Percentiles rank a stretch among this genome's conserved stretches.
Evolutionary conservation across 768 basidiomycete genomes (phyloP).

Genomic region (Boletus huronensis): DNA sequence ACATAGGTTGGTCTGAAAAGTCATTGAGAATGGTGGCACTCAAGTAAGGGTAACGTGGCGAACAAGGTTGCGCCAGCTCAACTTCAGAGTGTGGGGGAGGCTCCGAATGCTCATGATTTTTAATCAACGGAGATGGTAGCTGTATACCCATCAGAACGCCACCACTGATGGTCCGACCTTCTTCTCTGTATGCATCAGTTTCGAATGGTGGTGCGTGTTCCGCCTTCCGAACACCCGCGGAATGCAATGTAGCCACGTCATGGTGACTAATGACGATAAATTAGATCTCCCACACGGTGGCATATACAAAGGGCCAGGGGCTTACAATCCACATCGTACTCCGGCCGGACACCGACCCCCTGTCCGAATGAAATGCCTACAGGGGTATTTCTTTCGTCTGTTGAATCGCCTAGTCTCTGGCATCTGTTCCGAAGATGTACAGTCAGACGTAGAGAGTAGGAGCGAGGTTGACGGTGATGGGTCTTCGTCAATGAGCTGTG

Average conservation of each 20-base stretch:
- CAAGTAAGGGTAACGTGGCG: conserved; percentile 8
- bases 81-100: conserved; percentile 34
- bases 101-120: not conserved
- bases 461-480: conserved; percentile 19
- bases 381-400: conserved; percentile 35
- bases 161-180: conserved; percentile 24
- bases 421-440: conserved; percentile 11
- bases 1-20: conserved; percentile 9
- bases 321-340: conserved; percentile 42
- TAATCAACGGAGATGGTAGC: conserved; percentile 10
- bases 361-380: conserved; percentile 41
- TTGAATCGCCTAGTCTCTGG: not conserved
- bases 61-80: conserved; percentile 30
- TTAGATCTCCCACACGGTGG: not conserved
- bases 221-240: conserved; percentile 6
- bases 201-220: conserved; percentile 5
- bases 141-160: conserved; percentile 22
- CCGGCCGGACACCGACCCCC: conserved; percentile 43
- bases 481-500: conserved; percentile 19
- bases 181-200: conserved; percentile 3
- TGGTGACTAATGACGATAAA: conserved; percentile 12
- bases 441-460: conserved; percentile 22
- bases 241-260: conserved; percentile 25
- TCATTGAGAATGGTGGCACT: not conserved
- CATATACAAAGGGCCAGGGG: conserved; percentile 14